phyloP scores from a whole-genome alignment of 352 stramenopile species.

The Globisporangium paddicum region DNA sequence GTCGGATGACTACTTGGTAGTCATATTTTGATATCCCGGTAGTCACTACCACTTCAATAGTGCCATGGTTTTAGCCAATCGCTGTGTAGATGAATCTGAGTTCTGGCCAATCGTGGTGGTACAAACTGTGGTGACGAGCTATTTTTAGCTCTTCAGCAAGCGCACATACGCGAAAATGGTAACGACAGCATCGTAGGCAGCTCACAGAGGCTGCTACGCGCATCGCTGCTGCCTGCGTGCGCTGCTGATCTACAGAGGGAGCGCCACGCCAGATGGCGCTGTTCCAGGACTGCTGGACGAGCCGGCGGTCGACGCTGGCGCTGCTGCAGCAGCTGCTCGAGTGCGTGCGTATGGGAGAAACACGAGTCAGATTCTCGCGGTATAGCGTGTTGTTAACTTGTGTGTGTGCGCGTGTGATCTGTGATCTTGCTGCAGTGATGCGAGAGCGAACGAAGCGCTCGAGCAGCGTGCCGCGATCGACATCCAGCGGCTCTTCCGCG shows the following conservation, averaged over 20 bases:
- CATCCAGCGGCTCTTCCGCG: slow-evolving; percentile 63
- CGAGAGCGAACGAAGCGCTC: slow-evolving; percentile 27
- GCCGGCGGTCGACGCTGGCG: slow-evolving; percentile 34
- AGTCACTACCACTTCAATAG: neutral
- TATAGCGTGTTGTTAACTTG: neutral
- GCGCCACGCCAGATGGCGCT: slow-evolving; percentile 33
- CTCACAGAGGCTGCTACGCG: neutral
- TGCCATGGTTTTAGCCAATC: neutral
- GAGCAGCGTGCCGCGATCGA: slow-evolving; percentile 38
- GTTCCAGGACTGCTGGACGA: slow-evolving; percentile 65
- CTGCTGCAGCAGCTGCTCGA: slow-evolving; percentile 43
- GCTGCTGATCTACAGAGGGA: neutral
- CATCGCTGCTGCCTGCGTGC: neutral
- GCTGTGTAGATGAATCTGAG: neutral
- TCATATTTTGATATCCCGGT: neutral
- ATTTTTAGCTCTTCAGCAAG: neutral
- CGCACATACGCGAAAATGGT: neutral
- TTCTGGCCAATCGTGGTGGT: neutral
- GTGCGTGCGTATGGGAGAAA: slow-evolving; percentile 17
- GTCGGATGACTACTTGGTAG: neutral
- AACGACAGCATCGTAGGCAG: neutral
- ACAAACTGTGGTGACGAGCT: neutral
- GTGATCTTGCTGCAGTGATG: slow-evolving; percentile 28
- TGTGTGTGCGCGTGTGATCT: neutral
- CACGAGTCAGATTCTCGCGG: neutral